Conservation (phyloP, 164 flowering plant species). For the Umbellularia californica region DNA sequence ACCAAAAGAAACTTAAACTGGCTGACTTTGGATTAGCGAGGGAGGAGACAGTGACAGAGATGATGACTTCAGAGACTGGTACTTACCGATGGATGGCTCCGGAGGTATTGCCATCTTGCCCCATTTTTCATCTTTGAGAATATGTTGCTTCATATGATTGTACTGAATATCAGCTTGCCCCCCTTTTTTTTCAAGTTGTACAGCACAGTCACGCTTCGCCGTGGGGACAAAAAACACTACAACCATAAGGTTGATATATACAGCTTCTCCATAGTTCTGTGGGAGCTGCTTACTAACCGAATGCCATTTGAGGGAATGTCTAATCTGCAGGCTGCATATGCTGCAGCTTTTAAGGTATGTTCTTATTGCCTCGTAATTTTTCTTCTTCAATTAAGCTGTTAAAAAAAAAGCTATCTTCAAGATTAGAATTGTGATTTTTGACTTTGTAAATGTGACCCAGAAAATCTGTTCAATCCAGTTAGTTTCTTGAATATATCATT, state of each 20-base stretch:
- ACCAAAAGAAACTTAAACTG: conserved; percentile 41
- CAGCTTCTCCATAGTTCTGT: conserved; percentile 65
- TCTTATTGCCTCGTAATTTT: not conserved
- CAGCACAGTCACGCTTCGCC: conserved; percentile 33
- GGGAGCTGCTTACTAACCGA: conserved; percentile 59
- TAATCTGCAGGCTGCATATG: conserved; percentile 50
- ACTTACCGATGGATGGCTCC: conserved; percentile 93
- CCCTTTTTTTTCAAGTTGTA: conserved; percentile 33
- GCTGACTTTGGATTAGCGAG: conserved; percentile 77
- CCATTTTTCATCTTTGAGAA: conserved; percentile 3
- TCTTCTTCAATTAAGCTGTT: not conserved
- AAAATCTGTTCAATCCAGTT: not conserved
- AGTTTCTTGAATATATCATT: not conserved
- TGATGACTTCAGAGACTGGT: conserved; percentile 62
- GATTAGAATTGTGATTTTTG: too few species aligned
- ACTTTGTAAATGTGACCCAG: not conserved
- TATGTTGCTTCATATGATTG: not conserved
- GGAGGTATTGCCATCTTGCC: conserved; percentile 41
- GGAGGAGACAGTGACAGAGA: conserved; percentile 43
- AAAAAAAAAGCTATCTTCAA: too few species aligned
- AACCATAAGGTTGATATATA: conserved; percentile 69
- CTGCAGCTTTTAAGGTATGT: conserved; percentile 37
- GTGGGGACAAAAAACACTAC: conserved; percentile 51
- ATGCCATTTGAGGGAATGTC: conserved; percentile 54
- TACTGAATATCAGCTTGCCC: conserved; percentile 7